phyloP scores from a whole-genome alignment of 164 flowering plant genomes.

The Tetracentron sinense region DNA sequence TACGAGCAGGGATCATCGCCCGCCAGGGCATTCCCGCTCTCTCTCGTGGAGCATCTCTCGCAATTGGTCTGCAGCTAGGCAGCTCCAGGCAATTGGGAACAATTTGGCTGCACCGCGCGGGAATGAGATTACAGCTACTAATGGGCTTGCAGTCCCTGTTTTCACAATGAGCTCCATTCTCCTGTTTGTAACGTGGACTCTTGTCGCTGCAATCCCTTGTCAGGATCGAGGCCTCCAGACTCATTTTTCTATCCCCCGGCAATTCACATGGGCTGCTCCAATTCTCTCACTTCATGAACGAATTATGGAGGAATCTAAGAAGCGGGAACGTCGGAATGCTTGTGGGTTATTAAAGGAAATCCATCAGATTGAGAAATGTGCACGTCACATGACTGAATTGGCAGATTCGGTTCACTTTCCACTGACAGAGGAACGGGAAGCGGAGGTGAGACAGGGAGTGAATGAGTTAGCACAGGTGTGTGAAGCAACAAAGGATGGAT shows the following conservation, averaged over 20 bases:
- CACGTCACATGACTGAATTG: conserved; percentile 53
- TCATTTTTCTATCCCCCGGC: conserved; percentile 60
- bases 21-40: conserved; percentile 58
- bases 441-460: conserved; percentile 56
- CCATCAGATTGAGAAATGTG: conserved; percentile 61
- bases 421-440: conserved; percentile 52
- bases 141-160: conserved; percentile 62
- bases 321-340: conserved; percentile 60
- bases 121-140: conserved; percentile 55
- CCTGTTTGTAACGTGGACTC: conserved; percentile 78
- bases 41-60: conserved; percentile 95
- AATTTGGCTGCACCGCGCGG: conserved; percentile 54
- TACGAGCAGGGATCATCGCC: conserved; percentile 29
- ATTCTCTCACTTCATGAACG: conserved; percentile 62
- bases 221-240: conserved; percentile 88
- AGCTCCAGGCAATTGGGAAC: conserved; percentile 78
- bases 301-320: conserved; percentile 81
- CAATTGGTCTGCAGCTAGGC: conserved; percentile 66
- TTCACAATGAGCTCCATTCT: conserved; percentile 68
- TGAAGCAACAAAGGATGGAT: conserved; percentile 47
- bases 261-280: conserved; percentile 62
- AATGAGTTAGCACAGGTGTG: conserved; percentile 44
- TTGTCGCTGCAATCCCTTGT: conserved; percentile 95
- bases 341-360: conserved; percentile 81
- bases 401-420: conserved; percentile 64